These are phyloP conservation scores for Neurospora sp. DNA, from an alignment of 495 filamentous ascomycete genomes.

Conservation along the genomic window DNA sequence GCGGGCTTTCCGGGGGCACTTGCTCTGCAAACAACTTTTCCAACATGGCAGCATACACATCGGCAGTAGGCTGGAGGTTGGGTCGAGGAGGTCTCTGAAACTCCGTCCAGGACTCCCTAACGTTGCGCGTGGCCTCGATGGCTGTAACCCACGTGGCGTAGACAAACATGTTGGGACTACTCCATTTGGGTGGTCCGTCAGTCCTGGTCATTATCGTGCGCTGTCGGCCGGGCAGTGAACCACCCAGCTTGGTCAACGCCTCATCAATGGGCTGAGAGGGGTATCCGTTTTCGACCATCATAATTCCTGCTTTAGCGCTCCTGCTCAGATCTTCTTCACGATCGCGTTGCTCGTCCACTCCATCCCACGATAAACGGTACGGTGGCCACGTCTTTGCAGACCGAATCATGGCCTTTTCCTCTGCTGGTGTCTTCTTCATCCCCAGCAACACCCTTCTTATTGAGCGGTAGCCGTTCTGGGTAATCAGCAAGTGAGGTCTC, in stretches of 20 bases:
- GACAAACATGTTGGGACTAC: constrained; percentile 20
- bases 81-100: constrained; percentile 25
- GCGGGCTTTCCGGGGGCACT: not conserved
- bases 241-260: constrained; percentile 28
- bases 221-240: constrained; percentile 15
- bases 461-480: constrained; percentile 24
- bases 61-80: constrained; percentile 15
- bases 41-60: constrained; percentile 37
- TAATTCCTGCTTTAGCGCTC: constrained; percentile 25
- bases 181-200: constrained; percentile 8
- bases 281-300: constrained; percentile 34
- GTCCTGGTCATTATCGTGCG: constrained; percentile 35
- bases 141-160: constrained; percentile 25
- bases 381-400: constrained; percentile 36
- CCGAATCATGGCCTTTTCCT: constrained; percentile 26
- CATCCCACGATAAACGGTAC: constrained; percentile 32
- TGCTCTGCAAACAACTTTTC: constrained; percentile 25
- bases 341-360: constrained; percentile 30
- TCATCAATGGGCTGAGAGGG: constrained; percentile 20
- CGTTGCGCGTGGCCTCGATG: constrained; percentile 32
- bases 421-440: constrained; percentile 25
- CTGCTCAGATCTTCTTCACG: constrained; percentile 32
- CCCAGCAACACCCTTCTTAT: constrained; percentile 30
- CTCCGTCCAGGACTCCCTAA: constrained; percentile 33
- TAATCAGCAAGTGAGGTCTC: constrained; percentile 26